Conservation (phyloP, 2,329 filamentous ascomycete genomes). For the Ophiocordyceps sinensis region DNA sequence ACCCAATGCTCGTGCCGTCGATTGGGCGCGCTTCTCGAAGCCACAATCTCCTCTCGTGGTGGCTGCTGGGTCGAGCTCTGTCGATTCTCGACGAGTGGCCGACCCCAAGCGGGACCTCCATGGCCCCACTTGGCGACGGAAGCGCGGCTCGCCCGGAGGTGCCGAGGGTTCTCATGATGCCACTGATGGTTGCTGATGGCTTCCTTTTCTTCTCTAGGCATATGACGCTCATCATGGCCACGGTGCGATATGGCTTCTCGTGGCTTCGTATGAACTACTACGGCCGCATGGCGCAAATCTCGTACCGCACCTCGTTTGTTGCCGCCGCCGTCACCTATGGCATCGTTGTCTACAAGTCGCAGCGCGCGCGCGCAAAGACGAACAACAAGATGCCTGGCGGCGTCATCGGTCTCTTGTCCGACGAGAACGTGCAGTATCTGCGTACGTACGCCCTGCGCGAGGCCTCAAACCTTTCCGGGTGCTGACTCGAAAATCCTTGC, state of each 20-base stretch:
- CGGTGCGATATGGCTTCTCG: conserved; percentile 69
- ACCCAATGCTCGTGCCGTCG: neutral
- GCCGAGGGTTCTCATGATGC: neutral
- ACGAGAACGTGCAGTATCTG: conserved; percentile 97
- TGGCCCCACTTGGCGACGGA: no score
- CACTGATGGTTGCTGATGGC: conserved; percentile 4
- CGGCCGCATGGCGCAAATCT: conserved; percentile 60
- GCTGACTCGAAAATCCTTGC: conserved; percentile 7
- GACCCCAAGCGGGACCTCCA: no score
- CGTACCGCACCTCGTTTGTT: conserved; percentile 82
- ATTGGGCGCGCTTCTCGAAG: neutral
- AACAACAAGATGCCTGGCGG: conserved; percentile 47
- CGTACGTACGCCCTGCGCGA: conserved; percentile 38
- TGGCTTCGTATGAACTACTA: conserved; percentile 84
- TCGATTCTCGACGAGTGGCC: no score
- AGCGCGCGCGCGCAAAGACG: conserved; percentile 68
- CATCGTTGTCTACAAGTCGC: conserved; percentile 97
- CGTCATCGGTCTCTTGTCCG: conserved; percentile 52
- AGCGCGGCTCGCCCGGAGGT: no score
- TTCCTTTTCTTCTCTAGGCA: conserved; percentile 42
- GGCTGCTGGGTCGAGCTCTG: no score
- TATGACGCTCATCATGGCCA: conserved; percentile 68
- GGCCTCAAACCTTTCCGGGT: neutral
- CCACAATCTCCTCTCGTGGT: no score
- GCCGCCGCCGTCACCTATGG: conserved; percentile 87